Evolutionary conservation across 179 eudicot species (phyloP).

Genomic region (Amaranthus tricolor): DNA sequence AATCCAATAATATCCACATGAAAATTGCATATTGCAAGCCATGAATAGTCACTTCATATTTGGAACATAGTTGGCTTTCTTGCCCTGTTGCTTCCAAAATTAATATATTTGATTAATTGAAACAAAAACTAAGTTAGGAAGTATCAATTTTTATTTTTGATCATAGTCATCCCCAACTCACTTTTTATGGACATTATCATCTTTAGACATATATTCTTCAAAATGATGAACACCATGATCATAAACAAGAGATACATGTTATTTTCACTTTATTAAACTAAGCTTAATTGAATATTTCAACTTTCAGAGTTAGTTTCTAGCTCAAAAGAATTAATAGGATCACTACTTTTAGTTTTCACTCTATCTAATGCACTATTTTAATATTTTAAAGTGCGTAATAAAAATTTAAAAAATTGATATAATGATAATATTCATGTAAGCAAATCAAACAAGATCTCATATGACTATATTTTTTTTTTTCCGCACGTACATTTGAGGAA

Average conservation of each 20-base stretch:
- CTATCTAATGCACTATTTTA: too few relatives aligned
- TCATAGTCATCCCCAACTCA: conserved; percentile 15
- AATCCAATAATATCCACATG: background rate
- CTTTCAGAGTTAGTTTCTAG: too few relatives aligned
- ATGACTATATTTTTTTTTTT: too few relatives aligned
- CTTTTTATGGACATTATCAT: background rate
- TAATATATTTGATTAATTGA: background rate
- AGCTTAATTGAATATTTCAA: too few relatives aligned
- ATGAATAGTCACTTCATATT: background rate
- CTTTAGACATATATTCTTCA: background rate
- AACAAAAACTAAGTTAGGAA: background rate
- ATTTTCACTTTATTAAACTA: too few relatives aligned
- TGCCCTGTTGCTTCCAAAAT: conserved; percentile 20
- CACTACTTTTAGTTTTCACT: too few relatives aligned
- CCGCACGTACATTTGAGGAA: too few relatives aligned
- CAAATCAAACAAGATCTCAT: too few relatives aligned
- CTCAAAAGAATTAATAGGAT: too few relatives aligned
- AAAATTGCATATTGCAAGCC: background rate
- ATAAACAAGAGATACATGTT: background rate
- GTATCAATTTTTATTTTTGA: background rate
- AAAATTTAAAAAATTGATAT: too few relatives aligned
- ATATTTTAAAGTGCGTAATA: too few relatives aligned
- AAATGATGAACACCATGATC: background rate
- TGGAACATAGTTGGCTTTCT: conserved; percentile 17
- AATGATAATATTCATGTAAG: too few relatives aligned